Evolutionary conservation across 202 grass and related monocot species (phyloP).

Genomic region (Digitaria exilis): DNA sequence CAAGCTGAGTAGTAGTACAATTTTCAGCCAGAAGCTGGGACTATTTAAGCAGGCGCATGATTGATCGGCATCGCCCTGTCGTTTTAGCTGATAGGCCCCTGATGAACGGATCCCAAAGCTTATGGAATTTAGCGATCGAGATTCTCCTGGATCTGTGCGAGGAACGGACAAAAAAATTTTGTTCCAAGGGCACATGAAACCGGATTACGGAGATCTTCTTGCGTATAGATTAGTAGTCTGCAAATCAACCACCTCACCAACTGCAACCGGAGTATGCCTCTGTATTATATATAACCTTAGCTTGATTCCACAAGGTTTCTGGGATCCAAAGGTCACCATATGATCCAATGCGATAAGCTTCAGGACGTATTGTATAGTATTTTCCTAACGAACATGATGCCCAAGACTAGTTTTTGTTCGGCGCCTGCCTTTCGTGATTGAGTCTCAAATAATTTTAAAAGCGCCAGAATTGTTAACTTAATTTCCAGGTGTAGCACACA

Average conservation of each 20-base stretch:
- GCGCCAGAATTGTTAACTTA: not conserved
- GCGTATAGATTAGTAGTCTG: constrained; percentile 15
- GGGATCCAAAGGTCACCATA: constrained; percentile 17
- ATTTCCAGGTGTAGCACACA: not conserved
- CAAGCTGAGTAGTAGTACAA: not conserved
- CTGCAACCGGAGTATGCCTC: not conserved
- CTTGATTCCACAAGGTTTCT: not conserved
- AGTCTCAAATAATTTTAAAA: not conserved
- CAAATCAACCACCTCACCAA: constrained; percentile 22
- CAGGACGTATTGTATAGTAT: not conserved
- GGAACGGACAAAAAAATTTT: constrained; percentile 10
- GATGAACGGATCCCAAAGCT: not conserved
- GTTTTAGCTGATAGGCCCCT: not conserved
- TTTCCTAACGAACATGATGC: not conserved
- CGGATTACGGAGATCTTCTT: constrained; percentile 26
- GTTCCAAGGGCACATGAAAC: constrained; percentile 11
- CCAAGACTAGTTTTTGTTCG: not conserved
- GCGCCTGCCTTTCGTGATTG: not conserved
- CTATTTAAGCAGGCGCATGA: not conserved
- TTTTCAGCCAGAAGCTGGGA: not conserved
- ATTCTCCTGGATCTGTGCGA: constrained; percentile 26
- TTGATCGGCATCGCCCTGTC: not conserved
- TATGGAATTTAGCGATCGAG: not conserved
- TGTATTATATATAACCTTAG: not conserved
- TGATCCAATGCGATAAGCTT: constrained; percentile 20